Percentiles rank a stretch among this genome's conserved stretches.
Evolutionary conservation across 2,329 filamentous ascomycete species (phyloP).

Genomic region (Neofusicoccum sp.): DNA sequence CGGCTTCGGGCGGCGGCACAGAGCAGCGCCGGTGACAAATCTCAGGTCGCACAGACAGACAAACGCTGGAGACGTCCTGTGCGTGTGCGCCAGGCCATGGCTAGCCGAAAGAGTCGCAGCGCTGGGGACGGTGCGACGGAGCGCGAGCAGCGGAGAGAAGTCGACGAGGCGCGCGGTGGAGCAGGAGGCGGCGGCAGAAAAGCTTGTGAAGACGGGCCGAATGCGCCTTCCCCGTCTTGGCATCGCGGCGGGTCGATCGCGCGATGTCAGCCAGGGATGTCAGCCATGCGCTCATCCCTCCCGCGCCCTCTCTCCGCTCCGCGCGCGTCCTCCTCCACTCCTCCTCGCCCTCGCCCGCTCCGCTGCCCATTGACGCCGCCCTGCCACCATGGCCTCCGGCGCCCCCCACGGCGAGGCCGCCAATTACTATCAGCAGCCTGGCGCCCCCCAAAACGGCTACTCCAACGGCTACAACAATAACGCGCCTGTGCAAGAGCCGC

Average conservation of each 20-base stretch:
- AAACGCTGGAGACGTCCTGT: too few relatives aligned
- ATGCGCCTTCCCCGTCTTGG: constrained; percentile 4
- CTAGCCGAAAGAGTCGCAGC: too few relatives aligned
- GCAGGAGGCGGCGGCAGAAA: neutral
- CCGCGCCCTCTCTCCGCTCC: neutral
- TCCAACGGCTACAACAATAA: constrained; percentile 22
- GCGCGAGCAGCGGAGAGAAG: neutral
- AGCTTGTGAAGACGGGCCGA: neutral
- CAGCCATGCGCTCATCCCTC: neutral
- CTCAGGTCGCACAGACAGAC: too few relatives aligned
- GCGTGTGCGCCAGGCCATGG: too few relatives aligned
- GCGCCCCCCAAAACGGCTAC: constrained; percentile 23
- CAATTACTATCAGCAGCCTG: constrained; percentile 37
- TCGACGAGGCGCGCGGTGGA: neutral
- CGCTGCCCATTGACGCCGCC: neutral
- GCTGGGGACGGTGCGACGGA: neutral
- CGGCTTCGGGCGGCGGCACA: too few relatives aligned
- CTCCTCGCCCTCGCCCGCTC: neutral
- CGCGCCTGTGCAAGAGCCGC: constrained; percentile 29
- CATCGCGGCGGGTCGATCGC: constrained; percentile 2
- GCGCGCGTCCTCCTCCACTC: neutral
- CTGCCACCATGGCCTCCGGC: constrained; percentile 11
- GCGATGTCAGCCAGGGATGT: neutral
- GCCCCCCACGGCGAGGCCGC: constrained; percentile 31
- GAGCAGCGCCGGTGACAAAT: too few relatives aligned